Evolutionary conservation across 345 rosid species (phyloP), one percentile per base, ranked within the genome.

Genomic region (Eucalyptus coolabah): DNA sequence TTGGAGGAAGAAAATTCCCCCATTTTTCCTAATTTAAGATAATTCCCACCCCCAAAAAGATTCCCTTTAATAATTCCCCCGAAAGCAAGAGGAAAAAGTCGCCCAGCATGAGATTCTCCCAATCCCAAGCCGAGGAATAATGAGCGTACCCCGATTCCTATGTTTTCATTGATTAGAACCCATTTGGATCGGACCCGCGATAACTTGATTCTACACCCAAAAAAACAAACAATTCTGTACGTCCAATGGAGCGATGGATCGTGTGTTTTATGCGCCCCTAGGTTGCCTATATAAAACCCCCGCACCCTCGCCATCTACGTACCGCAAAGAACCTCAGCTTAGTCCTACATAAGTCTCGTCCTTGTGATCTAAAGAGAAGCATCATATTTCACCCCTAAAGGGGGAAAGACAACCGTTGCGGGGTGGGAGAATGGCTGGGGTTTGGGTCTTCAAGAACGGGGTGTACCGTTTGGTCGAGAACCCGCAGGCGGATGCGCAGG

Each of bases 381-480:
- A 50, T 40, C 63, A 21, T 40, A 42, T 9, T 42, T 30, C 42
- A 45, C 34, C 30, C 56, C 15, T 19, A 24, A 37, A 24, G 8
- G 7, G 12, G 6, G 19, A 23, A 24, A 50, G 26, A 32, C 40
- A 24, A 12, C 37, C 12, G 19, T 37, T 47, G 18, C 18, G 50
- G 17, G 65, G 67, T 19, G 42, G 16, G 81, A 92, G 50, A 88
- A 97, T 97, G 99, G 89, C 99, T 37, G 98, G 98, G 45, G 98
- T 96, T 69, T 96, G 96, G 98, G 93, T 93, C 60, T 95, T 97
- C 91, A 87, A 91, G 47, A 93, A 95, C 89, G 99, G 99, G 32
- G 98, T 96, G 14, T 91, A 93, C 88, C 94, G 94, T n/a, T 94
- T 94, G 17, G 90, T 93, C 42, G 96, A 96, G 92, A 96, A 95